These are phyloP conservation scores for Pythium dissimile DNA, from an alignment of 352 stramenopile genomes.

Conservation along the genomic window DNA sequence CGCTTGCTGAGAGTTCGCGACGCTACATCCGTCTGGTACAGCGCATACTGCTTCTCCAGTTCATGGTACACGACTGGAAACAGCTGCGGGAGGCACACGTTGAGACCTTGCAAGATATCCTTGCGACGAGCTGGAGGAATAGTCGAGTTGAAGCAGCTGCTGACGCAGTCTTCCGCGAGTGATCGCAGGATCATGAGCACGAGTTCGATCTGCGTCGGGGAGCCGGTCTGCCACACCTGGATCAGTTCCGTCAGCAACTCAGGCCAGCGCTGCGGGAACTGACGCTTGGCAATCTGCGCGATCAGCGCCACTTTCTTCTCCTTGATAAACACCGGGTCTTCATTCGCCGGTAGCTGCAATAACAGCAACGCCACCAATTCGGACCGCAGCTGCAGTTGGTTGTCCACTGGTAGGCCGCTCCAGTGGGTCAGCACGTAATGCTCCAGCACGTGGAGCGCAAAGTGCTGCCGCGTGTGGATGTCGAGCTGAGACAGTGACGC, in stretches of 20 bases:
- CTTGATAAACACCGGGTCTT: conserved; percentile 62
- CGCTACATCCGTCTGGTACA: conserved; percentile 32
- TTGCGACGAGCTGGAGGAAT: conserved; percentile 72
- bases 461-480: conserved; percentile 60
- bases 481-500: conserved; percentile 25
- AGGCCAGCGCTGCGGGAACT: conserved; percentile 82
- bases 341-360: conserved; percentile 14
- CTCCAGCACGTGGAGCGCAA: conserved; percentile 76
- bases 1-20: conserved; percentile 37
- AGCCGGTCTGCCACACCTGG: conserved; percentile 51
- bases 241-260: conserved; percentile 62
- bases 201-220: conserved; percentile 51
- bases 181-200: conserved; percentile 71
- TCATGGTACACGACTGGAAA: conserved; percentile 72
- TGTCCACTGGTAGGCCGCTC: conserved; percentile 34
- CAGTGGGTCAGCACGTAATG: conserved; percentile 63
- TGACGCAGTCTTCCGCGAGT: conserved; percentile 77
- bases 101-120: conserved; percentile 75
- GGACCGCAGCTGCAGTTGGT: conserved; percentile 44
- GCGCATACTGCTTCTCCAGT: conserved; percentile 65
- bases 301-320: conserved; percentile 80
- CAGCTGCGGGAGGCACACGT: conserved; percentile 63
- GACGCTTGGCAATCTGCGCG: conserved; percentile 68
- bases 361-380: conserved; percentile 65
- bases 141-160: conserved; percentile 72